phyloP scores from a whole-genome alignment of 2,329 filamentous ascomycete genomes.

The Lachnellula willkommii region DNA sequence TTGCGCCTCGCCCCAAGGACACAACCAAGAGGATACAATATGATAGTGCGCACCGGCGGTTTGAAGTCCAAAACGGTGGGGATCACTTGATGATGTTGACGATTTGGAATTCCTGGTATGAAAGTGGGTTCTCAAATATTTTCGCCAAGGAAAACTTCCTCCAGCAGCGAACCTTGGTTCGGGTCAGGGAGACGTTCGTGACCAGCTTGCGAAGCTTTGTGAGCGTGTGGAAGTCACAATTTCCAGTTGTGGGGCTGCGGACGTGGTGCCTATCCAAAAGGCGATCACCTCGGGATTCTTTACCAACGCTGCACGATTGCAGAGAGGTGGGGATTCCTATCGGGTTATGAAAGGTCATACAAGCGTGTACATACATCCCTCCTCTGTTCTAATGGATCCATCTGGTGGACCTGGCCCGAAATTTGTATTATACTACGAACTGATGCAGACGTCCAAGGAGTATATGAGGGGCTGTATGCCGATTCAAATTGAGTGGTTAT shows the following conservation, averaged over 20 bases:
- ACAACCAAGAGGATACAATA: constrained; percentile 92
- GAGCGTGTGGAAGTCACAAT: constrained; percentile 80
- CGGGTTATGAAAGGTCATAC: constrained; percentile 86
- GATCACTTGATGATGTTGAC: constrained; percentile 86
- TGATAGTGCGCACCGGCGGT: constrained; percentile 81
- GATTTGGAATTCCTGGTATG: constrained; percentile 96
- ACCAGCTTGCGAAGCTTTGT: constrained; percentile 91
- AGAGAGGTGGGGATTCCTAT: constrained; percentile 81
- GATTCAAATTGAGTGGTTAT: constrained; percentile 76
- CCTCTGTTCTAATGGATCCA: constrained; percentile 85
- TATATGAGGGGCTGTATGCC: constrained; percentile 92
- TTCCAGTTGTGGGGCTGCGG: constrained; percentile 62
- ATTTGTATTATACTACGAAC: constrained; percentile 96
- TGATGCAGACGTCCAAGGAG: constrained; percentile 93
- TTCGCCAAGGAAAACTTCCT: constrained; percentile 84
- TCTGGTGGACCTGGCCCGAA: constrained; percentile 90
- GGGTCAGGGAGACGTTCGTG: constrained; percentile 88
- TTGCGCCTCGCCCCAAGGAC: constrained; percentile 94
- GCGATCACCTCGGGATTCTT: constrained; percentile 91
- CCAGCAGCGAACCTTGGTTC: constrained; percentile 81
- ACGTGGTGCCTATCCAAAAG: constrained; percentile 76
- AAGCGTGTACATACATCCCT: constrained; percentile 88
- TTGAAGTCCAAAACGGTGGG: constrained; percentile 84
- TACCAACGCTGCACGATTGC: constrained; percentile 79
- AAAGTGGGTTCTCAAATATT: constrained; percentile 89